Conservation (phyloP, 75 land plant genomes). For the Larix kaempferi region DNA sequence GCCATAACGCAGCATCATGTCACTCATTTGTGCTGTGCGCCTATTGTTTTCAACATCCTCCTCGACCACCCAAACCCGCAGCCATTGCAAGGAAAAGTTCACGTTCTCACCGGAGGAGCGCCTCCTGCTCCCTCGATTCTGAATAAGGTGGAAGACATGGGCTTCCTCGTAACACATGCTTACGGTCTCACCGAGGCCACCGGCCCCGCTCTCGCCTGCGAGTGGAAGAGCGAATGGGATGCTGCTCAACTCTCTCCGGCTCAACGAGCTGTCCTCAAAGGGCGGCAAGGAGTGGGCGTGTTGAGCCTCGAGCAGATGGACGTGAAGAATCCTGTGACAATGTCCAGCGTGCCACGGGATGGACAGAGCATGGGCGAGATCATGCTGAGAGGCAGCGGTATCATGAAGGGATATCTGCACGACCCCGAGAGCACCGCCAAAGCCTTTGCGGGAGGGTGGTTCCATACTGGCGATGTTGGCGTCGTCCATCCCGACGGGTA, state of each 20-base stretch:
- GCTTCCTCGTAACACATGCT: slow-evolving; percentile 61
- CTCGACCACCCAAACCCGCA: slow-evolving; percentile 12
- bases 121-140: slow-evolving; percentile 68
- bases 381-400: slow-evolving; percentile 47
- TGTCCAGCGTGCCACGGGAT: slow-evolving; percentile 53
- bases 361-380: slow-evolving; percentile 64
- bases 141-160: slow-evolving; percentile 40
- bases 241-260: slow-evolving; percentile 15
- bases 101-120: slow-evolving; percentile 65
- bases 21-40: slow-evolving; percentile 55
- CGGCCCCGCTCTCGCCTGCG: slow-evolving; percentile 63
- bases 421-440: slow-evolving; percentile 25
- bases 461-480: background rate
- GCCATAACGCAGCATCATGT: slow-evolving; percentile 19
- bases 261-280: slow-evolving; percentile 44
- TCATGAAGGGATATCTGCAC: slow-evolving; percentile 76
- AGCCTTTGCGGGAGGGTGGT: too few relatives aligned
- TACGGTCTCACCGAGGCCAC: slow-evolving; percentile 77
- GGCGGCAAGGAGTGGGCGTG: slow-evolving; percentile 57
- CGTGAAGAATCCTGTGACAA: slow-evolving; percentile 42
- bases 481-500: too few relatives aligned
- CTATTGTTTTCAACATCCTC: slow-evolving; percentile 46
- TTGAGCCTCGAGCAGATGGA: slow-evolving; percentile 43
- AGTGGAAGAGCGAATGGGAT: slow-evolving; percentile 66
- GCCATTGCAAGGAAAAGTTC: slow-evolving; percentile 19